Conservation (phyloP, 495 filamentous ascomycete genomes). For the Neurospora sp. region DNA sequence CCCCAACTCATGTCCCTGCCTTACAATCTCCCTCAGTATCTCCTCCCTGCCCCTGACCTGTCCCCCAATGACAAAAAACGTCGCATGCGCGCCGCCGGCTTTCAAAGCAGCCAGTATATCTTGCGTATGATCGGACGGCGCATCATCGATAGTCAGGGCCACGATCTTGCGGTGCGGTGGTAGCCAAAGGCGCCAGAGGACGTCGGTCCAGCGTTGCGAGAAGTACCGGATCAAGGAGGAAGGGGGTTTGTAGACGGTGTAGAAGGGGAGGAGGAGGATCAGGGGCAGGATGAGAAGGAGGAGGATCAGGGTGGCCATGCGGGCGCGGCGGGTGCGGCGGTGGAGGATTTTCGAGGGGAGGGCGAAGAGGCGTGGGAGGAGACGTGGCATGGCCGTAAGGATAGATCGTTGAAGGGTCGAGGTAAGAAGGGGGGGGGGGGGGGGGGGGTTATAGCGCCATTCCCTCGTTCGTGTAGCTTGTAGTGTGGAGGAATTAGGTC, state of each 20-base stretch:
- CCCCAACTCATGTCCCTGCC: conserved; percentile 57
- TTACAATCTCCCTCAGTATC: conserved; percentile 50
- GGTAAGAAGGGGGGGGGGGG: neutral
- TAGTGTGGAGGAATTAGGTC: no score
- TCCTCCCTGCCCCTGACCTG: conserved; percentile 56
- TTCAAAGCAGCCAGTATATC: conserved; percentile 57
- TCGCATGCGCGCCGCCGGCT: conserved; percentile 48
- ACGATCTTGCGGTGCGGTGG: conserved; percentile 47
- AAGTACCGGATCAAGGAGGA: conserved; percentile 54
- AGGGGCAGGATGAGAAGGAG: conserved; percentile 34
- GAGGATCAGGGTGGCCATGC: conserved; percentile 47
- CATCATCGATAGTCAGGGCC: conserved; percentile 79
- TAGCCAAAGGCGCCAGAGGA: conserved; percentile 57
- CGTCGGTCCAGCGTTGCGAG: conserved; percentile 59
- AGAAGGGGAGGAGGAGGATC: conserved; percentile 44
- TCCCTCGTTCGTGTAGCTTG: neutral
- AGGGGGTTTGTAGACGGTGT: conserved; percentile 67
- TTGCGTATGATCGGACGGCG: conserved; percentile 60
- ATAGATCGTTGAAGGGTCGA: no score
- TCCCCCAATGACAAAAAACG: conserved; percentile 71
- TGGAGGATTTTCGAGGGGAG: conserved; percentile 38
- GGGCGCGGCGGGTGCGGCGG: conserved; percentile 43
- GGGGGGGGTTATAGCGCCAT: neutral
- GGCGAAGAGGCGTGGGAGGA: conserved; percentile 29
- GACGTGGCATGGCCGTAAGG: conserved; percentile 7